phyloP scores from a whole-genome alignment of 2,329 filamentous ascomycete species.

The Diplocarpon rosae region DNA sequence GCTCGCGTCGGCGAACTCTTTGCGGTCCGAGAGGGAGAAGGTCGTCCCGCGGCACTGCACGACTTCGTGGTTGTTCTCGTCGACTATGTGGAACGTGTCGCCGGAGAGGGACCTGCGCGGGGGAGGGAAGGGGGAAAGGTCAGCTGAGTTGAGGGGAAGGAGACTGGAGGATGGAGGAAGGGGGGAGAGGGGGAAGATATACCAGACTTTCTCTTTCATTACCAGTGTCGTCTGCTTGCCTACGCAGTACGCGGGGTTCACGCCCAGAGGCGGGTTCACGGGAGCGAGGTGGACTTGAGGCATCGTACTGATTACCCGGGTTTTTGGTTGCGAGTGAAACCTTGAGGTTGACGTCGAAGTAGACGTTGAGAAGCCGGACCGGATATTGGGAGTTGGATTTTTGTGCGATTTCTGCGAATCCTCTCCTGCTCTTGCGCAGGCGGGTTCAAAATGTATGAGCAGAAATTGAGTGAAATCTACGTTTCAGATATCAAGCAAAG shows the following conservation, averaged over 20 bases:
- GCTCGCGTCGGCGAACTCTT: conserved; percentile 14
- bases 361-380: no score
- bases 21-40: conserved; percentile 19
- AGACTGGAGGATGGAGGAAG: not conserved
- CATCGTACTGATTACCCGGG: conserved; percentile 1
- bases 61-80: conserved; percentile 35
- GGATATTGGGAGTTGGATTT: no score
- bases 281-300: conserved; percentile 12
- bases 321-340: not conserved
- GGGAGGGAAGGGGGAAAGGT: not conserved
- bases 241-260: conserved; percentile 18
- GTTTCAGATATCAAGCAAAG: no score
- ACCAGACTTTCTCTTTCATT: conserved; percentile 51
- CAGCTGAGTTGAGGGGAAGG: not conserved
- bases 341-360: no score
- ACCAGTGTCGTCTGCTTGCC: conserved; percentile 34
- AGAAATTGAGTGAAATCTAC: no score
- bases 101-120: conserved; percentile 36
- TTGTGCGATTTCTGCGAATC: no score
- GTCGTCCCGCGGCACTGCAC: conserved; percentile 19
- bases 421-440: no score
- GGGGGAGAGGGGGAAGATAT: not conserved
- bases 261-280: conserved; percentile 16
- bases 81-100: conserved; percentile 53
- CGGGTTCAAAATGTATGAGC: no score